Percentiles rank a stretch among this genome's conserved stretches.
phyloP scores from a whole-genome alignment of 2,329 filamentous ascomycete genomes.

The Aureobasidium sp. region DNA sequence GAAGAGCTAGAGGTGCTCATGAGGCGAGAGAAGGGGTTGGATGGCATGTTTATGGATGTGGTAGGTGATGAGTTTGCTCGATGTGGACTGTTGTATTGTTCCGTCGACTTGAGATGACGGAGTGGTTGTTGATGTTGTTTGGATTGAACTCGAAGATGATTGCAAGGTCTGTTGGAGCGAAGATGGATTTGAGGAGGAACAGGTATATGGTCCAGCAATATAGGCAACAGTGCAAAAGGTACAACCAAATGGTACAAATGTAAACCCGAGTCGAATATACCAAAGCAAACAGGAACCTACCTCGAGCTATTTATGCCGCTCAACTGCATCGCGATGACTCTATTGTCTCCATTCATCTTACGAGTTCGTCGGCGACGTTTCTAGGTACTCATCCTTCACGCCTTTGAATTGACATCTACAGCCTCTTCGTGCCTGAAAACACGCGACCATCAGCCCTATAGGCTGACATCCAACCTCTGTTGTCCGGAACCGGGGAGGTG shows the following conservation, averaged over 20 bases:
- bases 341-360: neutral
- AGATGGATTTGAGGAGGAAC: neutral
- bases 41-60: neutral
- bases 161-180: neutral
- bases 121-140: neutral
- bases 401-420: neutral
- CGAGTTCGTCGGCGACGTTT: neutral
- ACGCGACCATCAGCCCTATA: slow-evolving; percentile 4
- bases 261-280: neutral
- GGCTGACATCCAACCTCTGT: neutral
- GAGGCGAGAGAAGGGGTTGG: slow-evolving; percentile 2
- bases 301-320: neutral
- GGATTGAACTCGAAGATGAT: too few species aligned
- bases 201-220: neutral
- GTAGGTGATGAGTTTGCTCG: neutral
- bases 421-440: neutral
- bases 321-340: neutral
- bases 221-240: neutral
- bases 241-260: neutral
- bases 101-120: neutral
- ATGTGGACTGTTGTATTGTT: neutral
- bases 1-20: neutral
- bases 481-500: neutral
- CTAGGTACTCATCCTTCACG: neutral
- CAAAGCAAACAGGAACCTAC: neutral